A percentile compares a stretch with the other conserved stretches of the same genome.
Conservation (phyloP, 768 basidiomycete species). For the Mycena albidolilacea region DNA sequence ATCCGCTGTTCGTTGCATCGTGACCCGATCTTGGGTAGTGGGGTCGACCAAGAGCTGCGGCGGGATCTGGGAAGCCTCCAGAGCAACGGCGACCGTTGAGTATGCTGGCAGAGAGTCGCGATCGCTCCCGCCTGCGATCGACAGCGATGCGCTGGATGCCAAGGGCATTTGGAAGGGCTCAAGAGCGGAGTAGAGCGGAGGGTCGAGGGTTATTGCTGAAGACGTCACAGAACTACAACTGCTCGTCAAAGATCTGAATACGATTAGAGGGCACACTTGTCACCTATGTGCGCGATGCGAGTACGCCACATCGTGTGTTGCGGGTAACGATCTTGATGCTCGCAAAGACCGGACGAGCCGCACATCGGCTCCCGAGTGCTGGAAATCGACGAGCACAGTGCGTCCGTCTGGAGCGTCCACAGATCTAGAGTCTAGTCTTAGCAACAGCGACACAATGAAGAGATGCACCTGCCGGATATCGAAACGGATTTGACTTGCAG, state of each 20-base stretch:
- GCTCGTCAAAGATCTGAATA: not conserved
- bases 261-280: not conserved
- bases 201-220: not conserved
- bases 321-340: not conserved
- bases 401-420: not conserved
- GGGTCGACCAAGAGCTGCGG: not conserved
- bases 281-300: not conserved
- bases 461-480: conserved; percentile 10
- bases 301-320: not conserved
- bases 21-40: not conserved
- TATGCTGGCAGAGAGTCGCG: conserved; percentile 4
- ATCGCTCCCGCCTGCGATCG: not conserved
- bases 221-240: not conserved
- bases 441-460: not conserved
- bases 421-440: not conserved
- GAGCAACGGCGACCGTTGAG: not conserved
- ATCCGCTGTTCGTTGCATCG: too few species aligned
- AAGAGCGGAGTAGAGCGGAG: not conserved
- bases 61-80: too few species aligned
- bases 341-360: not conserved
- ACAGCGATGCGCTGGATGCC: not conserved
- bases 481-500: not conserved
- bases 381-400: not conserved
- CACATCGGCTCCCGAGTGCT: not conserved
- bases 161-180: not conserved